Base-by-base conservation (phyloP, 2,329 filamentous ascomycete species). In the Trichoderma aggressivum region DNA sequence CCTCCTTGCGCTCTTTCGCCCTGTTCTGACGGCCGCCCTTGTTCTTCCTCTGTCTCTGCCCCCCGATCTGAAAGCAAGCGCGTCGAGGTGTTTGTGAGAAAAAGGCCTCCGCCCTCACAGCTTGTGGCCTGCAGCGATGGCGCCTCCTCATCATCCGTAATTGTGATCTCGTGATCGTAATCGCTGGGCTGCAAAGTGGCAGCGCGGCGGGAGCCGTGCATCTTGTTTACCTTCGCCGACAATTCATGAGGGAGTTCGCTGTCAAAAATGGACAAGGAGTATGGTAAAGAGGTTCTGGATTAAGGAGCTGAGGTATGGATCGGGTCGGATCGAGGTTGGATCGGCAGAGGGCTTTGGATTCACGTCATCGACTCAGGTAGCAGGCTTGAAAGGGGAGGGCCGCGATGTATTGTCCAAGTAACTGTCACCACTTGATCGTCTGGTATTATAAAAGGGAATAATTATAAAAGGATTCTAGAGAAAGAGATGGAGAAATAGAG, bases 121-220 rank as follows among this genome's bases (percentile, higher is more conserved):
- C n/a, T 76, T 73, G 5, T 74, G 77, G 26, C 76, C 75, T n/a
- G 77, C 74, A 75, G 75, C 50, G 76, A 77, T 62, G 70, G 69
- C 14, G 74, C 75, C 72, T 78, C 73, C 76, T 84, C 83, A 70
- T 84, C 82, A 79, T 93, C 90, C 74, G 92, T 84, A 47, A 94
- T 87, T 74, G 79, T 82, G 77, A 94, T 94, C 79, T 90, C 89
- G 80, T 93, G 91, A 76, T 91, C 89, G 77, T 90, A 91, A 75
- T 91, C 88, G 78, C 81, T 83, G 74, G 90, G 88, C 78, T 86
- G 85, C 71, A 89, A 82, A 70, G 83, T 82, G 65, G 83, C 78
- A 47, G 83, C 86, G 76, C 89, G 88, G 76, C 88, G 88, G 74
- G 86, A 88, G 74, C 83, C 86, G 75, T 84, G 77, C 74, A 81